Conservation (phyloP, 805 yeast genomes). For the Saturnispora dispora region DNA sequence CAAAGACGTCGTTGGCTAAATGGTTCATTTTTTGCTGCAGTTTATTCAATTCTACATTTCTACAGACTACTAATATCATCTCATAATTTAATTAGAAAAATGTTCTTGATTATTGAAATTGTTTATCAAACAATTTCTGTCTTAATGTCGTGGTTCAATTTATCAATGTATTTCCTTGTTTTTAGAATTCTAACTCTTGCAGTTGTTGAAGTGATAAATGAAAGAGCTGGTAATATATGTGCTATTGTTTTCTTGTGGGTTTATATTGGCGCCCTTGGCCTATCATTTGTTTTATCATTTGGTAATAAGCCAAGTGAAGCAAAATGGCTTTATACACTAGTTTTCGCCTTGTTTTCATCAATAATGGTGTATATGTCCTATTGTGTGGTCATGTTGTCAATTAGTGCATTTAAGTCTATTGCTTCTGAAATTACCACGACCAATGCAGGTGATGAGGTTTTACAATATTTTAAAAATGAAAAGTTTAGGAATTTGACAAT, state of each 20-base stretch:
- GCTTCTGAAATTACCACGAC: conserved; percentile 29
- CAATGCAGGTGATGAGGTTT: conserved; percentile 24
- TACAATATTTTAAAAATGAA: conserved; percentile 46
- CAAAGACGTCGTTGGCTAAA: conserved; percentile 96
- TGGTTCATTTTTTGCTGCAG: conserved; percentile 92
- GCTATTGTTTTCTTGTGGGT: conserved; percentile 81
- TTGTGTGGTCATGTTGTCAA: conserved; percentile 64
- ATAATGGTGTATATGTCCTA: conserved; percentile 77
- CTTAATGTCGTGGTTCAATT: conserved; percentile 79
- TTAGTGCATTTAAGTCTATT: conserved; percentile 46
- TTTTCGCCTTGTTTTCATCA: conserved; percentile 67
- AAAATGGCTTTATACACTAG: conserved; percentile 56
- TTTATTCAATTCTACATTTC: conserved; percentile 73
- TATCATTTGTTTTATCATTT: conserved; percentile 80
- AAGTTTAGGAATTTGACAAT: conserved; percentile 79
- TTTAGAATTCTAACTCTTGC: conserved; percentile 78
- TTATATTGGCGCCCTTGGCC: conserved; percentile 63
- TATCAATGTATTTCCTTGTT: conserved; percentile 81
- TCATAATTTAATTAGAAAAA: conserved; percentile 60
- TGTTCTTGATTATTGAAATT: conserved; percentile 67
- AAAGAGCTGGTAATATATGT: conserved; percentile 59
- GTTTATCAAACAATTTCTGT: conserved; percentile 66
- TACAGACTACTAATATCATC: conserved; percentile 65
- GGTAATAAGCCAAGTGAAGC: conserved; percentile 95
- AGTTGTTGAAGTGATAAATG: conserved; percentile 44